These are phyloP conservation scores for Dicorynia guianensis DNA, from an alignment of 306 rosid genomes.

Conservation along the genomic window DNA sequence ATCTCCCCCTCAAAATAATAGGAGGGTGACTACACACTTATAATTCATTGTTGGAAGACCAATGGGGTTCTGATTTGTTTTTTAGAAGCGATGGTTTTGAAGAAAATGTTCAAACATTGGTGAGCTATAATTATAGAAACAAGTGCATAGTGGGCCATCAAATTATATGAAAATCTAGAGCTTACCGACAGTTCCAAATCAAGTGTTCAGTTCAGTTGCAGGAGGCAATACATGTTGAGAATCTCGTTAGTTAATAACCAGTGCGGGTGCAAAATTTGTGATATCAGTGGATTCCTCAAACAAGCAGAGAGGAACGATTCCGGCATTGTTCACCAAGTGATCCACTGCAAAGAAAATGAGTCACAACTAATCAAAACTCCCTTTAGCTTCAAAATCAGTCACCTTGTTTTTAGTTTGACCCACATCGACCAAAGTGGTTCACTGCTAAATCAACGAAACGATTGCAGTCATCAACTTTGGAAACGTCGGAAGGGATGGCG, in stretches of 20 bases:
- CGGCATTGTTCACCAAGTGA: constrained; percentile 79
- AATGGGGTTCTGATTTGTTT: too few species aligned
- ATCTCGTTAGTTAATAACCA: constrained; percentile 36
- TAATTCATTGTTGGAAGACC: too few species aligned
- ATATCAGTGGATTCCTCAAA: constrained; percentile 56
- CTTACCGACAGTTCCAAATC: too few species aligned
- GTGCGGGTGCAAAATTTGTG: constrained; percentile 45
- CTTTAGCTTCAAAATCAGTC: neutral
- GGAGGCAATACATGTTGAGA: neutral
- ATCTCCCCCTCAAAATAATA: too few species aligned
- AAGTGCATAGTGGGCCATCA: too few species aligned
- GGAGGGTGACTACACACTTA: too few species aligned
- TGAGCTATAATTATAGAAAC: too few species aligned
- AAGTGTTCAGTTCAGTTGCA: neutral
- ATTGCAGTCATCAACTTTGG: constrained; percentile 49
- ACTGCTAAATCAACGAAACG: constrained; percentile 46
- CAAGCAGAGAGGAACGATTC: constrained; percentile 49
- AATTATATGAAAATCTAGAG: too few species aligned
- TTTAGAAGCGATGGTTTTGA: too few species aligned
- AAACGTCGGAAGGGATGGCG: constrained; percentile 55
- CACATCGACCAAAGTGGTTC: constrained; percentile 55
- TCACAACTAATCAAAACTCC: neutral
- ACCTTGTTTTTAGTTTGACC: neutral
- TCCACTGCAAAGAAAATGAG: constrained; percentile 49
- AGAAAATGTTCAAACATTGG: too few species aligned